Base-by-base conservation (phyloP, 257 asterid species). In the Solanum tarijense region DNA sequence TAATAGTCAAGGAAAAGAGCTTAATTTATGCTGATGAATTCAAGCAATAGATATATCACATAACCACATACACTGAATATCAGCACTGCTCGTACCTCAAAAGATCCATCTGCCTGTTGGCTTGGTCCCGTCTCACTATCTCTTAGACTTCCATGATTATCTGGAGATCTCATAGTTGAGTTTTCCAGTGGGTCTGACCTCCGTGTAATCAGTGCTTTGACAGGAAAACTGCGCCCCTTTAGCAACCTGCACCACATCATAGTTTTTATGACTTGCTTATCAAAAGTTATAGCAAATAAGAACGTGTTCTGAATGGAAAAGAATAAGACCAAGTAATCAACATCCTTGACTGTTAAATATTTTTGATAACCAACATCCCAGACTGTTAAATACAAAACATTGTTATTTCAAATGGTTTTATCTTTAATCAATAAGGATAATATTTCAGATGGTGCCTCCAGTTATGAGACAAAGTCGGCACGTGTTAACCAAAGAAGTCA, bases 151-250 rank as follows among this genome's bases (percentile, higher is more conserved):
- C 89, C 90, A 87, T 88, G 90, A 86, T 89, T 91, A 88, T 62
- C 90, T 65, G 99, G 99, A 88, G 98, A 93, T 35, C 72, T 91
- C 89, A 94, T 55, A 86, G 88, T 84, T 48, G 95, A 89, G 68
- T 89, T 96, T 86, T 92, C 94, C 83, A 91, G 39, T 60, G 96
- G 98, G 58, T 96, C 95, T 34, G 92, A 87, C 86, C 95, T 93
- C 90, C 93, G 90, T 16, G 98, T 93, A 86, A 95, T 93, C 88
- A 96, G 91, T 90, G 95, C 91, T 90, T 96, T 97, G 82, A 98
- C 99, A 73, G 98, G 99, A 87, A 97, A 96, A 91, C 97, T 96
- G 48, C 99, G 95, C 82, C 99, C 99, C 90, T 95, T 97, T 62
- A 96, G 98, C 93, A 97, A 92, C 88, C 98, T 96, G 92, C 71